A percentile compares a stretch with the other conserved stretches of the same genome.
Evolutionary conservation across 164 flowering plant genomes (phyloP).

Genomic region (Cinnamomum chago): DNA sequence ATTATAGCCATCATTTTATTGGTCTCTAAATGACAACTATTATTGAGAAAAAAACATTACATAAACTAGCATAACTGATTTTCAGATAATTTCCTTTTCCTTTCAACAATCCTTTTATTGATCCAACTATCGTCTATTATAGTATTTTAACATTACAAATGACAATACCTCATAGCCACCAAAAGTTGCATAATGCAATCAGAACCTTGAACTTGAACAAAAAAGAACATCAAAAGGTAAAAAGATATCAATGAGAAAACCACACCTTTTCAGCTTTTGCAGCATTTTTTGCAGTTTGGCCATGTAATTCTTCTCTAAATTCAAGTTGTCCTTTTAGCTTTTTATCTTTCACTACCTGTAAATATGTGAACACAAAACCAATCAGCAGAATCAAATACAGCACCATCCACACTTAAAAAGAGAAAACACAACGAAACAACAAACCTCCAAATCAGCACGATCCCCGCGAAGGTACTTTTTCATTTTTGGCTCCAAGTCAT

Average conservation of each 20-base stretch:
- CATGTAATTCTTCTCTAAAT: constrained; percentile 61
- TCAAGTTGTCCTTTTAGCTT: constrained; percentile 79
- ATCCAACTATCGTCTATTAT: too few species aligned
- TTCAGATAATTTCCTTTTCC: too few species aligned
- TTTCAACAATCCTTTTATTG: too few species aligned
- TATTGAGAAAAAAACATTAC: too few species aligned
- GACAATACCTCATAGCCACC: neutral
- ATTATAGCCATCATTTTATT: too few species aligned
- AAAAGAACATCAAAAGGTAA: neutral
- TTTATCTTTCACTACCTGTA: constrained; percentile 70
- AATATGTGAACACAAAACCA: neutral
- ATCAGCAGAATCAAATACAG: neutral
- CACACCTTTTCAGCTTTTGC: constrained; percentile 83
- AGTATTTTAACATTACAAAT: too few species aligned
- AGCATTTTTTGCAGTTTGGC: constrained; percentile 77
- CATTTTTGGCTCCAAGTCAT: constrained; percentile 48
- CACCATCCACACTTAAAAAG: neutral
- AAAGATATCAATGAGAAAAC: neutral
- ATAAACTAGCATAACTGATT: too few species aligned
- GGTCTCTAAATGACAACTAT: too few species aligned
- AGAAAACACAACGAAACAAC: neutral
- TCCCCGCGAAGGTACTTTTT: constrained; percentile 85
- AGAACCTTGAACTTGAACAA: neutral
- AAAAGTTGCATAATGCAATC: neutral
- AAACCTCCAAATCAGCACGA: constrained; percentile 67